phyloP scores from a whole-genome alignment of 2,329 filamentous ascomycete species.

The Aspergillus puulaauensis region DNA sequence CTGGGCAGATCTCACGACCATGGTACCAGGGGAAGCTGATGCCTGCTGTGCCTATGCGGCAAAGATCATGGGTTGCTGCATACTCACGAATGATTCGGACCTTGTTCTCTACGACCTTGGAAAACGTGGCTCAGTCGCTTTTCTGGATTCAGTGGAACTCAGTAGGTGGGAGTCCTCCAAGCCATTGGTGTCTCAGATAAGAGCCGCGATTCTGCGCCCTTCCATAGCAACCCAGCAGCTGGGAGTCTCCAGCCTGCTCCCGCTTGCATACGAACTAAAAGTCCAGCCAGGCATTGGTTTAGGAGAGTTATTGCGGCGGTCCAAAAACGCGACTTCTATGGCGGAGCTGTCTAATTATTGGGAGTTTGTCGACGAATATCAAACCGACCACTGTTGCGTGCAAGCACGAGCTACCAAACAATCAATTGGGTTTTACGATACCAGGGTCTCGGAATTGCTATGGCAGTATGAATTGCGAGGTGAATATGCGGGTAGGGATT shows the following conservation, averaged over 20 bases:
- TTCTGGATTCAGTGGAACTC: slow-evolving; percentile 64
- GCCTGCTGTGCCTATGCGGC: slow-evolving; percentile 70
- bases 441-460: slow-evolving; percentile 52
- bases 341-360: slow-evolving; percentile 24
- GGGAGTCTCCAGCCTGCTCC: slow-evolving; percentile 32
- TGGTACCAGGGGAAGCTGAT: slow-evolving; percentile 86
- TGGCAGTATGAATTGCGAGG: slow-evolving; percentile 40
- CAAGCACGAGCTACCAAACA: not conserved
- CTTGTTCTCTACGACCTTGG: slow-evolving; percentile 73
- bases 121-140: slow-evolving; percentile 59
- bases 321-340: slow-evolving; percentile 23
- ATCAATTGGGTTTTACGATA: slow-evolving; percentile 41
- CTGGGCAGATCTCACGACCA: slow-evolving; percentile 44
- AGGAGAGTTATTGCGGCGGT: slow-evolving; percentile 31
- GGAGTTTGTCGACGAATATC: slow-evolving; percentile 39
- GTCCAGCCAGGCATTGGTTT: slow-evolving; percentile 29
- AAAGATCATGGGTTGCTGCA: slow-evolving; percentile 54
- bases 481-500: slow-evolving; percentile 17
- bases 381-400: slow-evolving; percentile 14
- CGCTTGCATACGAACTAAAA: slow-evolving; percentile 43
- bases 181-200: slow-evolving; percentile 22
- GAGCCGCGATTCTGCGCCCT: slow-evolving; percentile 40
- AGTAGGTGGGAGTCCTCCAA: slow-evolving; percentile 13
- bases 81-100: slow-evolving; percentile 85
- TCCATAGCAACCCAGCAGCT: slow-evolving; percentile 32